Base-by-base conservation (phyloP, 2,329 filamentous ascomycete genomes). In the Fusarium agapanthi region DNA sequence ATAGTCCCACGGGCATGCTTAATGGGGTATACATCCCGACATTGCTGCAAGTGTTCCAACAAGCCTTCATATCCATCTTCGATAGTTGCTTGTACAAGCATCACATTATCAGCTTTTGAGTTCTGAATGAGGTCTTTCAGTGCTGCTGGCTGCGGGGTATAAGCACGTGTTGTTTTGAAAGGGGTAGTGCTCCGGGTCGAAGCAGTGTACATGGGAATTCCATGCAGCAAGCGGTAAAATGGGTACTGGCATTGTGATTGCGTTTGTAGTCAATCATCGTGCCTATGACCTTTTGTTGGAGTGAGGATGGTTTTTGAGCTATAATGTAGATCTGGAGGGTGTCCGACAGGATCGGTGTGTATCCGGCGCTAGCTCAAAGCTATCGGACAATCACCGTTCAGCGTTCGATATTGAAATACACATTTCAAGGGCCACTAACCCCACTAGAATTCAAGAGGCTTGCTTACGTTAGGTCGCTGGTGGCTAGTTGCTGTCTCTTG, bases 31-130 rank as follows among this genome's bases (percentile, higher is more conserved):
- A 9, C 1, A 1, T 18, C 24, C 7, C n/a, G 61, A 1, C 20
- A 24, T 22, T 65, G 8, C 13, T 37, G 24, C 4, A 67, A 7
- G 6, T 47, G 24, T 12, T 34, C 35, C 10, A 66, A 1, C 0
- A 66, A 35, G 3, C 63, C 63, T 10, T 18, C 13, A 12, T 40
- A 66, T 2, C 61, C 63, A 58, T 66, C n/a, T 6, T 66, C 61
- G 30, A 66, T 65, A 2, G 61, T 65, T 3, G 61, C 61, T 15
- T 67, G 64, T 9, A 67, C 51, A 7, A 67, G 37, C 61, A 67
- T 59, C 20, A 67, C 24, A 18, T 66, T 65, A 2, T 51, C 44
- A 0, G 44, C 32, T 7, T 28, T 45, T 11, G 51, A 65, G n/a
- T 59, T 43, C 7, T 47, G 4, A 5, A 67, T 22, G 0, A 66